A percentile compares a stretch with the other conserved stretches of the same genome.
Evolutionary conservation across 495 filamentous ascomycete genomes (phyloP).

Genomic region (Penicillium alfredii): DNA sequence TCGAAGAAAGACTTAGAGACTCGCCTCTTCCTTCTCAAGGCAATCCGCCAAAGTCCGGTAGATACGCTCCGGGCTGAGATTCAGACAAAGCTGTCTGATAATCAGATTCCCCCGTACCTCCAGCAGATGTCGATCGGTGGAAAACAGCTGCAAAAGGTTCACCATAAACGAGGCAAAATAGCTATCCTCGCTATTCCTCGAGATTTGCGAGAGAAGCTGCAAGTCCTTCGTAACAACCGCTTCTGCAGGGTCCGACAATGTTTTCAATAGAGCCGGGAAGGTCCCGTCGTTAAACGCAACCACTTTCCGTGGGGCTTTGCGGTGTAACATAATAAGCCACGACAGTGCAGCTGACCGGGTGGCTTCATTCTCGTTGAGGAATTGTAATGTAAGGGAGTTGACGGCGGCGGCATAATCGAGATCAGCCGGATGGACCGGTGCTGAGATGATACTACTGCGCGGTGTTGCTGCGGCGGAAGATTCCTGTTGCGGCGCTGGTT

Average conservation of each 20-base stretch:
- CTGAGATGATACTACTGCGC: constrained; percentile 35
- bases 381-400: constrained; percentile 85
- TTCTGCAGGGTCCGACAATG: constrained; percentile 90
- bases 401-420: constrained; percentile 98
- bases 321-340: constrained; percentile 96
- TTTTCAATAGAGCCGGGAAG: constrained; percentile 94
- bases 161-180: constrained; percentile 99
- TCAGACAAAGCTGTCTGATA: constrained; percentile 90
- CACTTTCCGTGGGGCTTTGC: constrained; percentile 88
- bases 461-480: constrained; percentile 43
- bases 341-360: constrained; percentile 88
- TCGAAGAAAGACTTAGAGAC: constrained; percentile 3
- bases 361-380: constrained; percentile 93
- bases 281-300: constrained; percentile 95
- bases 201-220: constrained; percentile 92
- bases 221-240: constrained; percentile 94
- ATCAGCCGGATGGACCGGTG: constrained; percentile 50
- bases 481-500: constrained; percentile 31
- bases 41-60: constrained; percentile 95
- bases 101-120: constrained; percentile 94
- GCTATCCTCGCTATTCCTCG: constrained; percentile 89
- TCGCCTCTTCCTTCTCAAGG: constrained; percentile 87
- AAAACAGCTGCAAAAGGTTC: constrained; percentile 89
- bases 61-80: constrained; percentile 87
- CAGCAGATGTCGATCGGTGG: constrained; percentile 82